Evolutionary conservation across 1,139 yeast species (phyloP).

Genomic region (Magnusiomyces tetraspermus): DNA sequence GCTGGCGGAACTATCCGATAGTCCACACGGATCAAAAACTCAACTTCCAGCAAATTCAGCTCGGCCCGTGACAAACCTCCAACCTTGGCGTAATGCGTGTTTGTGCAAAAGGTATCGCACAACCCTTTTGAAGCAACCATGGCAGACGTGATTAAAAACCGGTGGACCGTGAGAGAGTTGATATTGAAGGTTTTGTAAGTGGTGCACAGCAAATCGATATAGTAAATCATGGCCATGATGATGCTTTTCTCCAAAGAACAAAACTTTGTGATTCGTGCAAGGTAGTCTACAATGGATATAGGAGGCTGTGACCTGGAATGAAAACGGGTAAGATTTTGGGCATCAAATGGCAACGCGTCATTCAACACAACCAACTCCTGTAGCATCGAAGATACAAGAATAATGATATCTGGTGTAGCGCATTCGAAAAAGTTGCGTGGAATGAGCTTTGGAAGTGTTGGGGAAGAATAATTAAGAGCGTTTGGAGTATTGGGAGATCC

Average conservation of each 20-base stretch:
- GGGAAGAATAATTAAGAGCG: neutral
- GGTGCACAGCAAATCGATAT: constrained; percentile 73
- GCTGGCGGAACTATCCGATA: constrained; percentile 58
- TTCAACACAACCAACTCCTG: constrained; percentile 59
- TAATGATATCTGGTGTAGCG: constrained; percentile 58
- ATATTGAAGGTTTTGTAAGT: constrained; percentile 74
- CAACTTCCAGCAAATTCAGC: constrained; percentile 77
- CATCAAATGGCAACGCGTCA: constrained; percentile 42
- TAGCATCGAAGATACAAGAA: constrained; percentile 70
- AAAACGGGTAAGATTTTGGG: constrained; percentile 61
- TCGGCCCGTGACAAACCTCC: constrained; percentile 89
- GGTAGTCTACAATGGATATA: constrained; percentile 69
- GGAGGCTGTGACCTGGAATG: constrained; percentile 90
- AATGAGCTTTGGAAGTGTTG: constrained; percentile 27
- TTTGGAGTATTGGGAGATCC: neutral
- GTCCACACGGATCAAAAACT: constrained; percentile 69
- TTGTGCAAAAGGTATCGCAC: constrained; percentile 91
- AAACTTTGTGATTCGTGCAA: constrained; percentile 69
- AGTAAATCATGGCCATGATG: constrained; percentile 69
- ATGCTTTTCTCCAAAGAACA: constrained; percentile 80
- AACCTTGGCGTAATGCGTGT: constrained; percentile 87
- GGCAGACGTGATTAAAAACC: constrained; percentile 83
- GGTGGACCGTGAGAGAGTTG: constrained; percentile 85
- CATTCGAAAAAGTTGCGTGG: constrained; percentile 59
- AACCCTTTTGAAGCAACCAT: constrained; percentile 86